Evolutionary conservation across 1,139 yeast genomes (phyloP).

Genomic region (Candida pseudoviswanathii): DNA sequence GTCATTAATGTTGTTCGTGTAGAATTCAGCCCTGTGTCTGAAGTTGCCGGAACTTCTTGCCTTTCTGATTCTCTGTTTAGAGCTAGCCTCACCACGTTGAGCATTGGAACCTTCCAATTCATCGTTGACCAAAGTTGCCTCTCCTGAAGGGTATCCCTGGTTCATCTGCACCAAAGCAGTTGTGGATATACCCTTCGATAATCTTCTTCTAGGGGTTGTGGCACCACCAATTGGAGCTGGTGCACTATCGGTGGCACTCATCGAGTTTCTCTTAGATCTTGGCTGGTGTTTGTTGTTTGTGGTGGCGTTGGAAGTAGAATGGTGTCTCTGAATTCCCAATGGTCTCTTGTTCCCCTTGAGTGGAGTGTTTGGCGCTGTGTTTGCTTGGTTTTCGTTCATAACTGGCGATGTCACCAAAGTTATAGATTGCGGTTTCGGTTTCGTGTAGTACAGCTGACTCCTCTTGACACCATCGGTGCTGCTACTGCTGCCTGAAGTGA

Average conservation of each 20-base stretch:
- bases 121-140: conserved; percentile 18
- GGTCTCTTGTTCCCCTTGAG: conserved; percentile 14
- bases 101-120: conserved; percentile 11
- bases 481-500: conserved; percentile 13
- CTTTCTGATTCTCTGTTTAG: conserved; percentile 25
- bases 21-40: conserved; percentile 15
- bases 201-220: conserved; percentile 11
- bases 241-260: conserved; percentile 23
- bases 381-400: conserved; percentile 2
- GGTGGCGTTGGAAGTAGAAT: conserved; percentile 20
- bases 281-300: conserved; percentile 9
- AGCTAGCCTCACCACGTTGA: neutral
- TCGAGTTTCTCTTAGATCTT: conserved; percentile 27
- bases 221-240: conserved; percentile 7
- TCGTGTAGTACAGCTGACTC: conserved; percentile 14
- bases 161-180: conserved; percentile 29
- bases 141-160: conserved; percentile 14
- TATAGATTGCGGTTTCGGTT: conserved; percentile 11
- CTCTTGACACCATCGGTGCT: conserved; percentile 9
- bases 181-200: conserved; percentile 30
- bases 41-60: conserved; percentile 43
- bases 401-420: conserved; percentile 29
- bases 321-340: conserved; percentile 25
- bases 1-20: conserved; percentile 13
- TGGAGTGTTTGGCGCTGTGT: conserved; percentile 17